These are phyloP conservation scores for Avena eriantha DNA, from an alignment of 176 grass and related monocot species.

Conservation along the genomic window DNA sequence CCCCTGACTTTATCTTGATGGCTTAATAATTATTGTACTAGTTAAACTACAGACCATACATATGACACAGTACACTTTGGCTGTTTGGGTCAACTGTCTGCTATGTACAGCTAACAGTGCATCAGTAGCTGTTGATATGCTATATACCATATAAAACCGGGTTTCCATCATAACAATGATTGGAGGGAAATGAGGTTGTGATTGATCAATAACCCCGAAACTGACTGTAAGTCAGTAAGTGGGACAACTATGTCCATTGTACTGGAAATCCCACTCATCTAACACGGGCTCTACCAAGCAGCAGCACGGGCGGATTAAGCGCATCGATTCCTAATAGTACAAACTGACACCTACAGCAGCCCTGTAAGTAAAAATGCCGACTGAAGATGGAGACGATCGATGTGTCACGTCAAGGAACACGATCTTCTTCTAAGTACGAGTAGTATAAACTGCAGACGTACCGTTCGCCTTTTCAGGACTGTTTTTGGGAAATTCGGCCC, in stretches of 20 bases:
- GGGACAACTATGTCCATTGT: not conserved
- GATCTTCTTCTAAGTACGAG: not conserved
- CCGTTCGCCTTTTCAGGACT: conserved; percentile 53
- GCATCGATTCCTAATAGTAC: not conserved
- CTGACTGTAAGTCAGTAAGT: not conserved
- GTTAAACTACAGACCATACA: too few species aligned
- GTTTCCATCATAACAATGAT: not conserved
- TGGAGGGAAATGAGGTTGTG: not conserved
- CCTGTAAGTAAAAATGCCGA: not conserved
- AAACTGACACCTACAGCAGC: not conserved
- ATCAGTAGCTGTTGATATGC: conserved; percentile 3
- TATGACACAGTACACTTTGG: too few species aligned
- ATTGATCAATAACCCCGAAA: not conserved
- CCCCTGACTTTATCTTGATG: not conserved
- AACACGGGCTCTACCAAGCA: not conserved
- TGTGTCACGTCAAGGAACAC: not conserved
- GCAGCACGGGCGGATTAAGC: not conserved
- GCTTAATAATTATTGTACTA: too few species aligned
- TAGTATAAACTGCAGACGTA: conserved; percentile 13
- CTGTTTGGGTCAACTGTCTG: not conserved
- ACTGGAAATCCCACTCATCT: not conserved
- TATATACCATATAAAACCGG: not conserved
- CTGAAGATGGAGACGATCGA: not conserved
- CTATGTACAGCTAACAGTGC: conserved; percentile 18
- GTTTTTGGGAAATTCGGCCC: conserved; percentile 37